These are phyloP conservation scores for Cenchrus americanus DNA, from an alignment of 176 grass and related monocot genomes.

Conservation along the genomic window DNA sequence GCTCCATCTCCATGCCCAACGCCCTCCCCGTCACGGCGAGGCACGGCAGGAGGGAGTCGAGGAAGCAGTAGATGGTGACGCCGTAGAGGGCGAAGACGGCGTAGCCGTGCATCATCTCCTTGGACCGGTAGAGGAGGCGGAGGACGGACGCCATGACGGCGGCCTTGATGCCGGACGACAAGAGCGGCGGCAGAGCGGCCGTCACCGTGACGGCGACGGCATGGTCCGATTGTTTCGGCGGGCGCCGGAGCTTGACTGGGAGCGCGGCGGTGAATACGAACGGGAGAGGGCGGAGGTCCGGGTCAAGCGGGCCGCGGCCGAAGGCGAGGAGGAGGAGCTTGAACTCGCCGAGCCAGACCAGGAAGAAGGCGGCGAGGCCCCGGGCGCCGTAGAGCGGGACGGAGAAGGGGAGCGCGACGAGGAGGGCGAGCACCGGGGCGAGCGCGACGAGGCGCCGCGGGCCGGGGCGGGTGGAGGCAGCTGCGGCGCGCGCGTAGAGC, in stretches of 20 bases:
- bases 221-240: not conserved
- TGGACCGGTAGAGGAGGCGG: not conserved
- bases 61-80: slow-evolving; percentile 44
- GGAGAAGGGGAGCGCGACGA: not conserved
- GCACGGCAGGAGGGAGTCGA: slow-evolving; percentile 44
- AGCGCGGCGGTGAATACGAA: not conserved
- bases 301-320: not conserved
- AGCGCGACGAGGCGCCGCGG: not conserved
- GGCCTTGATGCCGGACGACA: not conserved
- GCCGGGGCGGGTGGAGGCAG: not conserved
- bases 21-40: not conserved
- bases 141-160: not conserved
- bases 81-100: slow-evolving; percentile 29
- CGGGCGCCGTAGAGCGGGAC: not conserved
- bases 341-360: slow-evolving; percentile 1
- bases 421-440: not conserved
- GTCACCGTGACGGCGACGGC: not conserved
- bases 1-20: slow-evolving; percentile 54
- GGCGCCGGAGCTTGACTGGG: not conserved
- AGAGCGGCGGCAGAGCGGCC: not conserved
- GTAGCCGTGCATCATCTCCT: slow-evolving; percentile 27
- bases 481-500: not conserved
- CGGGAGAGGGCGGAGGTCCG: not conserved
- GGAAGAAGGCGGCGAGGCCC: not conserved
- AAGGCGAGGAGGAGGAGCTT: not conserved